These are phyloP conservation scores for Verticillium dahliae DNA, from an alignment of 2,329 filamentous ascomycete species.

Conservation along the genomic window DNA sequence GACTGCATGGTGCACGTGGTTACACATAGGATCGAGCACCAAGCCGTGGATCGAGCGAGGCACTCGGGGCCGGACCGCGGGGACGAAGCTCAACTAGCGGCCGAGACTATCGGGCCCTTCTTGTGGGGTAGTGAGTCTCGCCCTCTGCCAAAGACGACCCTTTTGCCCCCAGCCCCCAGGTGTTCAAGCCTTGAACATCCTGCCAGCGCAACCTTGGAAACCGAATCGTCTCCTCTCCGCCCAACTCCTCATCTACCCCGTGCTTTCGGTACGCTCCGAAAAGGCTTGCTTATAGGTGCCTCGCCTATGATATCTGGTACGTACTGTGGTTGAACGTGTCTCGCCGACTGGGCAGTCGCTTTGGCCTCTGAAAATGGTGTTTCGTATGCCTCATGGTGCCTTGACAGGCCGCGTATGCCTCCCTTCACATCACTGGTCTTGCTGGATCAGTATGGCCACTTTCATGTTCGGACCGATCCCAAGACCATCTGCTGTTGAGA, in stretches of 20 bases:
- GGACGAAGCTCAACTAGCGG: not conserved
- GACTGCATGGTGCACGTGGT: not conserved
- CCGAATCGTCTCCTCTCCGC: not conserved
- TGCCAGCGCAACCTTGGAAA: not conserved
- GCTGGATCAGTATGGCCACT: not conserved
- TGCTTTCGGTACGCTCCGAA: not conserved
- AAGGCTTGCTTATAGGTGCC: not conserved
- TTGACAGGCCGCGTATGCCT: not conserved
- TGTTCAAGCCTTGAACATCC: not conserved
- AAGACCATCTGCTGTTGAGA: too few relatives aligned
- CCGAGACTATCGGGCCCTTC: not conserved
- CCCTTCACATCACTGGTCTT: not conserved
- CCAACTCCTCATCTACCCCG: not conserved
- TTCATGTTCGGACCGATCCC: too few relatives aligned
- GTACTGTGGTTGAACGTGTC: not conserved
- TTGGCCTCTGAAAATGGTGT: not conserved
- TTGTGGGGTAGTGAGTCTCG: not conserved
- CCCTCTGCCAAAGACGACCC: not conserved
- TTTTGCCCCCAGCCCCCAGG: not conserved
- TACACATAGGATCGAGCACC: not conserved
- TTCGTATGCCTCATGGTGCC: not conserved
- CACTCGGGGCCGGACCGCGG: not conserved
- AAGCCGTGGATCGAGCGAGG: not conserved
- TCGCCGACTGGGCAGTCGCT: not conserved
- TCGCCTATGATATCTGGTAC: too few relatives aligned